Conservation (phyloP, 2,329 filamentous ascomycete species). For the Pyrenophora tritici-repentis region DNA sequence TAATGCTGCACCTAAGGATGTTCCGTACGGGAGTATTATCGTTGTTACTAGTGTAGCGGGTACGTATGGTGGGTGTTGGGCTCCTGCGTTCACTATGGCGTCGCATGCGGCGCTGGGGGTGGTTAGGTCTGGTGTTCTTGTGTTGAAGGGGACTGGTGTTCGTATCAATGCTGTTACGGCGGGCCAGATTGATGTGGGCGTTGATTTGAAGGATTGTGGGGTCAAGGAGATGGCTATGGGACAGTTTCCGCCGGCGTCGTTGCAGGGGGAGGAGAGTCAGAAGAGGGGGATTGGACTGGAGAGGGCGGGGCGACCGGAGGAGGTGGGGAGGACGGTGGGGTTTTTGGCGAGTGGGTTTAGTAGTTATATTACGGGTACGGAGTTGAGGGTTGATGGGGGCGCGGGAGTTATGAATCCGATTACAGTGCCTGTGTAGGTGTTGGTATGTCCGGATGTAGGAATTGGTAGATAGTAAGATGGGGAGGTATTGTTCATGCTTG, state of each 20-base stretch:
- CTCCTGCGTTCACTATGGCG: conserved; percentile 65
- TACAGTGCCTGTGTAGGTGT: conserved; percentile 41
- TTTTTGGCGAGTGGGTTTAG: conserved; percentile 68
- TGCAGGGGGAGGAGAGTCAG: conserved; percentile 58
- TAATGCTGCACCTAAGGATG: conserved; percentile 65
- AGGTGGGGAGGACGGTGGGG: conserved; percentile 64
- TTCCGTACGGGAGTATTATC: conserved; percentile 65
- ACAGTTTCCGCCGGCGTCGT: conserved; percentile 60
- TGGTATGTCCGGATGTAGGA: too few relatives aligned
- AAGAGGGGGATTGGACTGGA: conserved; percentile 62
- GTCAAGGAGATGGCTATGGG: conserved; percentile 52
- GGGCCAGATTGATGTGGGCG: conserved; percentile 54
- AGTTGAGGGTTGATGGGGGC: conserved; percentile 67
- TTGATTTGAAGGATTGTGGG: conserved; percentile 50
- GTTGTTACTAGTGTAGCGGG: conserved; percentile 64
- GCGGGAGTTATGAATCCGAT: conserved; percentile 51
- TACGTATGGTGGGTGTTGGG: conserved; percentile 64
- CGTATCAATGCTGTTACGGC: conserved; percentile 61
- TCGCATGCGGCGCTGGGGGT: conserved; percentile 66
- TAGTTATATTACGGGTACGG: conserved; percentile 65
- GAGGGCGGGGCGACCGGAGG: conserved; percentile 61
- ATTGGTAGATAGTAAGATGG: too few relatives aligned
- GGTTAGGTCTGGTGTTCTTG: conserved; percentile 62
- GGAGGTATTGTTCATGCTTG: too few relatives aligned
- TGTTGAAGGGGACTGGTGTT: conserved; percentile 62